Evolutionary conservation across 352 stramenopile species (phyloP), one percentile per base, ranked within the genome.

Genomic region (Pythium graminicola): DNA sequence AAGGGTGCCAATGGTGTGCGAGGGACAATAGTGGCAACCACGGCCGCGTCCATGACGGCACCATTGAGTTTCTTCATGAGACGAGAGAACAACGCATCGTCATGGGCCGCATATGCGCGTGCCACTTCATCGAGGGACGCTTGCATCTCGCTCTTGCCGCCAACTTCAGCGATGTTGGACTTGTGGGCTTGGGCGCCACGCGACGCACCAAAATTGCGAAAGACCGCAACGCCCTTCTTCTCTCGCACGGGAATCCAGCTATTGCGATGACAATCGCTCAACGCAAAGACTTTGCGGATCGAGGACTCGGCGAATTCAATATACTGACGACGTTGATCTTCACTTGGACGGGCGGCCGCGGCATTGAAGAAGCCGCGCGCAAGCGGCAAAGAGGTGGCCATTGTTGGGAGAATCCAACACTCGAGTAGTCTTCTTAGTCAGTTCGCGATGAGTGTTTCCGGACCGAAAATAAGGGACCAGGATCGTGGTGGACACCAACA

Each of bases 11-110:
- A 52, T 33, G 79, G 69, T 23, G 81, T 84, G 51, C 83, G 72
- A 36, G 83, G 83, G 24, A 94, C 75, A 52, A 94, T 73, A 4
- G 74, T 94, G 48, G 73, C 65, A 22, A 94, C 61, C 51, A 90
- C 81, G n/a, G 75, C 73, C 16, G 81, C 79, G 56, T 94, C 81
- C 65, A 92, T 68, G 27, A 92, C 68, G 24, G 63, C 60, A 16
- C 60, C 62, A 45, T 91, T 89, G 31, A 92, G 64, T 54, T 89
- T 89, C 60, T 88, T 89, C 75, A 86, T 85, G 35, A 94, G 70
- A 20, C 78, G 73, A 20, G 54, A 59, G 57, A 91, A 94, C 10
- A 89, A 60, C 35, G 75, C 75, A 60, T 89, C 75, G 54, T 93
- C 81, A 59, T 91, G 79, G 20, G 81, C 83, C 1, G 78, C 78